Evolutionary conservation across 768 basidiomycete species (phyloP), one percentile per base, ranked within the genome.

Genomic region (Lanmaoa pseudosensibilis): DNA sequence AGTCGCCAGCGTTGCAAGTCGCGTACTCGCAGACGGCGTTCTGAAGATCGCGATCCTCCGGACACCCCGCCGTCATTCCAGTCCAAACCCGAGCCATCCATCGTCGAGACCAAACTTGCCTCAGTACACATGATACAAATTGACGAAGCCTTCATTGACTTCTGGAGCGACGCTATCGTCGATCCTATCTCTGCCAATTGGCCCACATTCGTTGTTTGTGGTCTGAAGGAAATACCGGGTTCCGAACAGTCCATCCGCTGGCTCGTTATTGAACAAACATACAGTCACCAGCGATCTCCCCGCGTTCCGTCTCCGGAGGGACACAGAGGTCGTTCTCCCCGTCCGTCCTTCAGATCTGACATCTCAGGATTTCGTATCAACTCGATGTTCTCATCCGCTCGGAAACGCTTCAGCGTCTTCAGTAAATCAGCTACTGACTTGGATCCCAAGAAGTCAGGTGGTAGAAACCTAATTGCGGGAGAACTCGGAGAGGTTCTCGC

Each of bases 81-180:
- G 9, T 52, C 47, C 6, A 54, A 63, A 32, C 43, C 23, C 5
- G 65, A 58, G 33, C 6, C 54, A 4, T 46, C 55, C 40, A 49
- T 69, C 21, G 4, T 71, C 57, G 74, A 78, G 21, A 77, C 78
- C 0, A 69, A 72, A 10, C 69, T 86, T 12, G 72, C 77, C 15
- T 70, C 70, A 2, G 63, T 71, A 9, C 63, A 64, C 10, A 60
- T 82, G 36, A 72, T 85, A n/a, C 79, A 83, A 57, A 65, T 92
- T 12, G 90, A 92, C 63, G 90, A 92, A 63, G 88, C 89, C 1
- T 92, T 92, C 68, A 73, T 91, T 52, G 90, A 92, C 69, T 90
- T 90, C 66, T 92, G 89, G 88, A 80, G 78, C 49, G 90, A 92
- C 64, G 80, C 88, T 2, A 66, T 91, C 33, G 73, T 85, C 16